Evolutionary conservation across 2,329 filamentous ascomycete genomes (phyloP).

Genomic region (Drechslerella coelobrocha): DNA sequence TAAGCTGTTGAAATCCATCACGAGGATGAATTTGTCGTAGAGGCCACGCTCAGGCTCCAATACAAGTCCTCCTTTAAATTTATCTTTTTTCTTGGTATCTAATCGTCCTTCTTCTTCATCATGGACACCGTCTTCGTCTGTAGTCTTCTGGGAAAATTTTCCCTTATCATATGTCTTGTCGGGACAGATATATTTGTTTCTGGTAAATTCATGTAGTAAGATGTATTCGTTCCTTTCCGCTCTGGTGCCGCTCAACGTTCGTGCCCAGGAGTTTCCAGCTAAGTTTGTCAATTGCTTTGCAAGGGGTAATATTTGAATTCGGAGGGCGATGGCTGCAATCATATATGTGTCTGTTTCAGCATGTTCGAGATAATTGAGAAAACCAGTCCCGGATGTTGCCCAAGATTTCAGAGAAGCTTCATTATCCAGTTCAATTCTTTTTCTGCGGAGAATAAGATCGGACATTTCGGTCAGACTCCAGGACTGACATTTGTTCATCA

Average conservation of each 20-base stretch:
- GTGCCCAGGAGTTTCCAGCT: conserved; percentile 96
- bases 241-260: conserved; percentile 91
- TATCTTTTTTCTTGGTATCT: conserved; percentile 97
- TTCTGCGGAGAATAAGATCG: conserved; percentile 80
- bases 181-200: conserved; percentile 96
- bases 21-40: conserved; percentile 96
- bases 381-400: conserved; percentile 80
- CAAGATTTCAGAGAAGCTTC: conserved; percentile 85
- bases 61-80: conserved; percentile 97
- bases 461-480: conserved; percentile 99
- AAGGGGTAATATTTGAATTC: conserved; percentile 87
- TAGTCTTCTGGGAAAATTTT: conserved; percentile 61
- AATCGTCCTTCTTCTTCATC: conserved; percentile 35
- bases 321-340: conserved; percentile 86
- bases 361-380: conserved; percentile 92
- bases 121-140: conserved; percentile 65
- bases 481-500: conserved; percentile 96
- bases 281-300: conserved; percentile 96
- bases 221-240: conserved; percentile 99
- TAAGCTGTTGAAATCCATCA: conserved; percentile 99
- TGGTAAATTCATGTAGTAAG: conserved; percentile 93
- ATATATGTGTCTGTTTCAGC: conserved; percentile 96
- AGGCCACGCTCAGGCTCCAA: conserved; percentile 97
- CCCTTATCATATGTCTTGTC: conserved; percentile 87
- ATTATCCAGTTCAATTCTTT: conserved; percentile 83